Evolutionary conservation across 2,329 filamentous ascomycete genomes (phyloP), one percentile per base, ranked within the genome.

Genomic region (Clarireedia paspali): DNA sequence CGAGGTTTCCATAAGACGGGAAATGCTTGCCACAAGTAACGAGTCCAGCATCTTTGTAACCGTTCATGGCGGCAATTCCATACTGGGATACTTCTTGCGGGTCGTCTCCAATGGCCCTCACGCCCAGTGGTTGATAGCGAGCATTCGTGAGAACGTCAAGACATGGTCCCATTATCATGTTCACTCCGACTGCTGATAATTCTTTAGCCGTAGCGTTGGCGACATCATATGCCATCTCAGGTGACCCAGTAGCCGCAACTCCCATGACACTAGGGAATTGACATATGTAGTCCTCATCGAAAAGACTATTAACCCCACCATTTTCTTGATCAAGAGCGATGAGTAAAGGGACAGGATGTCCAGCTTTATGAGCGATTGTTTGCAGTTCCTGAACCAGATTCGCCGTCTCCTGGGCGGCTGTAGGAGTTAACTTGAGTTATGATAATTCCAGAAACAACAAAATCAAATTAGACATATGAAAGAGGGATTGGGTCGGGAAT

Each of bases 241-340:
- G 85, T 10, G 87, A 91, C 24, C 91, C 90, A 4, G 91, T 91
- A 23, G 94, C 94, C n/a, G 92, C 91, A 59, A 96, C 80, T 12
- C 91, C 92, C 92, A 99, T 97, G 60, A 92, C 89, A 67, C 91
- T 96, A 7, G 94, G 94, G 64, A 96, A 99, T 70, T 97, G 94
- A 62, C 90, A 91, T 63, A 97, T 92, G 69, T 91, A 94, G 67
- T 94, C 89, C 64, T 96, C 91, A 70, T 97, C 92, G 67, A 95
- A 96, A 2, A 97, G 80, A 72, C 90, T 96, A 74, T 96, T 97
- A 70, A 96, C 92, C 3, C 92, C 91, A 61, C 94, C 94, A 82
- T 99, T 97, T 71, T 99, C 94, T 70, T 99, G 94, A 68, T 97
- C 94, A 39, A 97, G 76, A 40, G 88, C 91, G 64, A 99, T 96